These are phyloP conservation scores for Coniosporium apollinis DNA, from an alignment of 495 filamentous ascomycete genomes.

Conservation along the genomic window DNA sequence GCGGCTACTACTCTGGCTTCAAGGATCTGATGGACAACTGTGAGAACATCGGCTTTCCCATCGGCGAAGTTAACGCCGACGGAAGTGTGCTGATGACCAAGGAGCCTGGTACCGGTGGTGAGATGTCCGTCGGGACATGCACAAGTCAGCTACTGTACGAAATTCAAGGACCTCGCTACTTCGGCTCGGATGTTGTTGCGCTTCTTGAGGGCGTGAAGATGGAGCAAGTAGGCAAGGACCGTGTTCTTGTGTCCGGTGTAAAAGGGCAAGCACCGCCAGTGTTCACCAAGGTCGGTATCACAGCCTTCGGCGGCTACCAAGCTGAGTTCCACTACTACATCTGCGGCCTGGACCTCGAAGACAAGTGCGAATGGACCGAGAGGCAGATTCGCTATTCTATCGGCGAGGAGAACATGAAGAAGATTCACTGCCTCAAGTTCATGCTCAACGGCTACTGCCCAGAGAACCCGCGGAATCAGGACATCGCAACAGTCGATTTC, in stretches of 20 bases:
- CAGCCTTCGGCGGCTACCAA: conserved; percentile 29
- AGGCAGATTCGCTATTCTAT: conserved; percentile 20
- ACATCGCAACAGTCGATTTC: conserved; percentile 16
- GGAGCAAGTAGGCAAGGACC: conserved; percentile 26
- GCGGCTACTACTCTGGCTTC: conserved; percentile 40
- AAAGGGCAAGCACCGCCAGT: conserved; percentile 29
- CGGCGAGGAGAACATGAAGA: conserved; percentile 5
- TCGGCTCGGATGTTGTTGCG: conserved; percentile 35
- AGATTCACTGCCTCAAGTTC: conserved; percentile 16
- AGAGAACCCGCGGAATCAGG: conserved; percentile 18
- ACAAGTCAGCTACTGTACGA: conserved; percentile 38
- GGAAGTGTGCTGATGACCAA: conserved; percentile 26
- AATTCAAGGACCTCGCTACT: conserved; percentile 36
- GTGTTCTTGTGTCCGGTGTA: conserved; percentile 26
- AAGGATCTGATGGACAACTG: conserved; percentile 26
- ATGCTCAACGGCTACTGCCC: conserved; percentile 17
- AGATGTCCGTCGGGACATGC: conserved; percentile 29
- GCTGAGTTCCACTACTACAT: conserved; percentile 24
- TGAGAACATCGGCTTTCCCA: conserved; percentile 36
- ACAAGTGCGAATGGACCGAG: conserved; percentile 29
- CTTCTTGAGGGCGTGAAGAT: conserved; percentile 30
- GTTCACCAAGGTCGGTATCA: conserved; percentile 32
- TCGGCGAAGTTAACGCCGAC: conserved; percentile 32
- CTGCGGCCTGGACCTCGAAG: conserved; percentile 26
- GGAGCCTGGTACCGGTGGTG: conserved; percentile 13